A percentile compares a stretch with the other conserved stretches of the same genome.
Evolutionary conservation across 176 grass and related monocot genomes (phyloP).

Genomic region (Luzula sylvatica): DNA sequence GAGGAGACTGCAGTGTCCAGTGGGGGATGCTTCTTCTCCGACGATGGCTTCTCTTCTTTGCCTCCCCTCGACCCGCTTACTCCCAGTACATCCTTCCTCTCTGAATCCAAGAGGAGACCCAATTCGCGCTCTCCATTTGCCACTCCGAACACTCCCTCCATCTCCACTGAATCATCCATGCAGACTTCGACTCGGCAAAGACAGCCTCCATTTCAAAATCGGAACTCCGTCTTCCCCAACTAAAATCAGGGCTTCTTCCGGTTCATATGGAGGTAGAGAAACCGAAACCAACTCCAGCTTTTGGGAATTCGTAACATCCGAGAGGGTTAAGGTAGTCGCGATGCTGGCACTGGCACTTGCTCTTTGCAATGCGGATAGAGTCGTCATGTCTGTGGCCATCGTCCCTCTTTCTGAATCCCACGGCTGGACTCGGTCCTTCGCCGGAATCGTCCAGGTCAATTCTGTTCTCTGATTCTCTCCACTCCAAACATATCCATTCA

Average conservation of each 20-base stretch:
- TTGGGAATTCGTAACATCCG: conserved; percentile 74
- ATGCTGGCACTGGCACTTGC: conserved; percentile 78
- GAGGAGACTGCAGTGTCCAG: not conserved
- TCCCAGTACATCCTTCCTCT: not conserved
- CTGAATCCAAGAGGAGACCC: conserved; percentile 13
- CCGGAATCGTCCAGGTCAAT: conserved; percentile 77
- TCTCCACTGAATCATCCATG: not conserved
- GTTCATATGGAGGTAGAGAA: conserved; percentile 18
- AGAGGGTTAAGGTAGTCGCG: conserved; percentile 85
- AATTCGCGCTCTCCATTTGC: conserved; percentile 4
- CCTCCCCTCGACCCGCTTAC: conserved; percentile 10
- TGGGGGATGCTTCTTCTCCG: not conserved
- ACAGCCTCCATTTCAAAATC: not conserved
- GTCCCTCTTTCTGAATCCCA: conserved; percentile 74
- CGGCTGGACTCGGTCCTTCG: conserved; percentile 65
- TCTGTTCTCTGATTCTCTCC: not conserved
- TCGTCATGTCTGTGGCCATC: conserved; percentile 94
- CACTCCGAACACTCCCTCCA: not conserved
- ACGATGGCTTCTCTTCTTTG: conserved; percentile 14
- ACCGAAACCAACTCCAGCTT: conserved; percentile 8
- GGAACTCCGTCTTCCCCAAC: not conserved
- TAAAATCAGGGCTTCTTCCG: conserved; percentile 6
- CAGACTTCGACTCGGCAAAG: not conserved
- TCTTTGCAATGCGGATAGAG: conserved; percentile 91
- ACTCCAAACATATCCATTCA: not conserved